A percentile compares a stretch with the other conserved stretches of the same genome.
phyloP scores from a whole-genome alignment of 495 filamentous ascomycete species.

The Chaetomium tenue region DNA sequence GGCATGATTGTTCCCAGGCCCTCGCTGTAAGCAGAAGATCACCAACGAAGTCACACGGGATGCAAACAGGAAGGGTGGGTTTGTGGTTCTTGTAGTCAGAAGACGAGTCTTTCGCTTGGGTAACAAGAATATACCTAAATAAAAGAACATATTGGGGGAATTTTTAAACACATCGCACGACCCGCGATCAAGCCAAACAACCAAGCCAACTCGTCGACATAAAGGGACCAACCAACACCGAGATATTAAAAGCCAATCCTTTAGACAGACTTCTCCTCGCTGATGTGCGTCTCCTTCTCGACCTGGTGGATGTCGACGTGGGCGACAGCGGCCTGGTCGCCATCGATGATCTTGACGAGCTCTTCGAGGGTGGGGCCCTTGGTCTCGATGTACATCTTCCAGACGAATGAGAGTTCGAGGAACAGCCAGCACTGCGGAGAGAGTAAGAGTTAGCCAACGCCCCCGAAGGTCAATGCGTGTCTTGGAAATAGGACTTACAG shows the following conservation, averaged over 20 bases:
- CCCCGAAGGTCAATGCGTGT: neutral
- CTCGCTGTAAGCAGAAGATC: neutral
- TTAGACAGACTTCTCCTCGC: conserved; percentile 31
- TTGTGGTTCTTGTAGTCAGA: conserved; percentile 10
- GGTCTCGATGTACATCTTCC: conserved; percentile 66
- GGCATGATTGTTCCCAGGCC: too few species aligned
- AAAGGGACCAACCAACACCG: conserved; percentile 5
- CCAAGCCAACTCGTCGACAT: conserved; percentile 15
- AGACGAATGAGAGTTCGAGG: conserved; percentile 58
- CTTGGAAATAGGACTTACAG: conserved; percentile 32
- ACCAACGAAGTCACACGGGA: neutral
- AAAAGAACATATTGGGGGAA: conserved; percentile 6
- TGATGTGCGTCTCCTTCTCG: conserved; percentile 37
- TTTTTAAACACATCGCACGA: conserved; percentile 14
- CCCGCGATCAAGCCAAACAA: conserved; percentile 14
- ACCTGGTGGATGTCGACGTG: conserved; percentile 43
- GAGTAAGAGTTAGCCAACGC: conserved; percentile 3
- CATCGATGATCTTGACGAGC: conserved; percentile 61
- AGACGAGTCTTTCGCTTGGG: conserved; percentile 14
- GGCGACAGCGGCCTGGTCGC: conserved; percentile 52
- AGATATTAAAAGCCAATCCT: neutral
- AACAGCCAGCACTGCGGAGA: conserved; percentile 50
- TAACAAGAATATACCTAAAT: conserved; percentile 5
- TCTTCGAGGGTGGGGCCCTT: conserved; percentile 64
- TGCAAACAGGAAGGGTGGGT: neutral